phyloP scores from a whole-genome alignment of 306 rosid species.

The Prunus mongolica region DNA sequence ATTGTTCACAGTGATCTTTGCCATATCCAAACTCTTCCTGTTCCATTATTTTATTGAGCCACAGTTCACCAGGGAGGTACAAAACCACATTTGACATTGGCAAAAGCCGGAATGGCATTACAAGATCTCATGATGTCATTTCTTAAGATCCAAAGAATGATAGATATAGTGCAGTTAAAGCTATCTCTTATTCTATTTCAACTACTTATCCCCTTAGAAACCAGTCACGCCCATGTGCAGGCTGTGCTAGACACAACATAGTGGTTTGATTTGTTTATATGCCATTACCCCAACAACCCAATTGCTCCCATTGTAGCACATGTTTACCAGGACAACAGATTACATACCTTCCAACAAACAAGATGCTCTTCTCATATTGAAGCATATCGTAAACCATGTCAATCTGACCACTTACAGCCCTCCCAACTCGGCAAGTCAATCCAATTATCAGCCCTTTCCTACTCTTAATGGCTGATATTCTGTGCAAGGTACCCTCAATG shows the following conservation, averaged over 20 bases:
- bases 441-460: slow-evolving; percentile 57
- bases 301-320: background rate
- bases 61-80: background rate
- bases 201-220: background rate
- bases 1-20: background rate
- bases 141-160: background rate
- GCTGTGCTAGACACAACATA: background rate
- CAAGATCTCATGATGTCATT: background rate
- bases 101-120: too few species aligned
- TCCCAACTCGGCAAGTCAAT: slow-evolving; percentile 69
- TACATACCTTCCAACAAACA: slow-evolving; percentile 65
- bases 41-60: background rate
- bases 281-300: background rate
- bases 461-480: slow-evolving; percentile 68
- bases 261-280: background rate
- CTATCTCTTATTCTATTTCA: background rate
- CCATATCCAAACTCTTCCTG: background rate
- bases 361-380: slow-evolving; percentile 65
- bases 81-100: too few species aligned
- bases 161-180: background rate
- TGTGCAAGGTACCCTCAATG: slow-evolving; percentile 69
- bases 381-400: slow-evolving; percentile 65
- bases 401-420: slow-evolving; percentile 57
- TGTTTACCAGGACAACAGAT: background rate
- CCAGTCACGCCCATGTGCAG: background rate